A percentile compares a stretch with the other conserved stretches of the same genome.
Evolutionary conservation across 2,329 filamentous ascomycete species (phyloP).

Genomic region (Colletotrichum sp.): DNA sequence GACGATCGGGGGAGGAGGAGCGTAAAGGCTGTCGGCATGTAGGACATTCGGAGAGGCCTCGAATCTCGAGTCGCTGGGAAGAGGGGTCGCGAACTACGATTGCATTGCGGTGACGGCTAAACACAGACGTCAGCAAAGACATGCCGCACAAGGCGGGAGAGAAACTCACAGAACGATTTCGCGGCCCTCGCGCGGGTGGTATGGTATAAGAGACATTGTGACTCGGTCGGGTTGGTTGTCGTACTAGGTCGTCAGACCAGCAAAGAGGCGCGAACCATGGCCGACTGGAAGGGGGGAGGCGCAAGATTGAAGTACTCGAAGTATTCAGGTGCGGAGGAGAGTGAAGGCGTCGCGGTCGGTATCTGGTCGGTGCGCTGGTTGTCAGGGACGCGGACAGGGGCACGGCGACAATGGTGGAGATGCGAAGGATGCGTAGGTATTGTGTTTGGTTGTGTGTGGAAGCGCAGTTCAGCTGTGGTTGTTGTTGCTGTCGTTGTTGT

Average conservation of each 20-base stretch:
- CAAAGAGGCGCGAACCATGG: not conserved
- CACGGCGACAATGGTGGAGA: not conserved
- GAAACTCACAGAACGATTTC: conserved; percentile 79
- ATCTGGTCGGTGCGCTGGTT: not conserved
- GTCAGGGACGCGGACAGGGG: not conserved
- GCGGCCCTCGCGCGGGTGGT: conserved; percentile 73
- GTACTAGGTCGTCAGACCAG: conserved; percentile 10
- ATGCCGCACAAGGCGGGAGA: not conserved
- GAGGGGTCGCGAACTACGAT: conserved; percentile 89
- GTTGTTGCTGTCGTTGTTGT: not conserved
- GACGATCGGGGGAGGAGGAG: conserved; percentile 52
- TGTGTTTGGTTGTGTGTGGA: not conserved
- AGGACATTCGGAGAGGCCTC: conserved; percentile 82
- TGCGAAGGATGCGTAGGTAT: not conserved
- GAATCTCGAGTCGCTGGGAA: conserved; percentile 85
- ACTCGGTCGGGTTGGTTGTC: not conserved
- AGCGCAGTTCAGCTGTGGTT: not conserved
- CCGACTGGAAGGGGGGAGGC: not conserved
- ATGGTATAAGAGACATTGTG: conserved; percentile 75
- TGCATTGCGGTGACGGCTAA: conserved; percentile 88
- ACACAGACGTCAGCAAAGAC: not conserved
- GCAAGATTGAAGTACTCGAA: not conserved
- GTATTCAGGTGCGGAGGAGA: not conserved
- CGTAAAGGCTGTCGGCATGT: conserved; percentile 81
- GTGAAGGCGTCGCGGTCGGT: not conserved